Percentiles rank a stretch among this genome's conserved stretches.
phyloP scores from a whole-genome alignment of 805 yeast genomes.

The Zygotorulaspora chibaensis region DNA sequence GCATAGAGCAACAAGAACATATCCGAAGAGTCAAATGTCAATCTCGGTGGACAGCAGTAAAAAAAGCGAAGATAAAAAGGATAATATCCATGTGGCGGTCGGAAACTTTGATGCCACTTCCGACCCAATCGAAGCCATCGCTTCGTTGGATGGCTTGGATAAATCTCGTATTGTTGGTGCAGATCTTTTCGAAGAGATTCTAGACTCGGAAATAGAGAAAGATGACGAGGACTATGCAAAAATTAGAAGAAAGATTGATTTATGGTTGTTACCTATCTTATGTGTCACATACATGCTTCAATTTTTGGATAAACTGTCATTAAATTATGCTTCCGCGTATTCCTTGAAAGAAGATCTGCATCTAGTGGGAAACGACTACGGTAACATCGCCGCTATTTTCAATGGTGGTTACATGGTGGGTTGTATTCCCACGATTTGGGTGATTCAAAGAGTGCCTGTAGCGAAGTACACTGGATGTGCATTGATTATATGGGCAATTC shows the following conservation, averaged over 20 bases:
- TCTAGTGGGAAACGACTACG: constrained; percentile 38
- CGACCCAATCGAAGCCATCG: too few species aligned
- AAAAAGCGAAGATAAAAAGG: too few species aligned
- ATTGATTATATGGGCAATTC: constrained; percentile 16
- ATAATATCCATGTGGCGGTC: too few species aligned
- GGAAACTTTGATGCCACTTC: too few species aligned
- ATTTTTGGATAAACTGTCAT: constrained; percentile 19
- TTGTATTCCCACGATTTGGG: constrained; percentile 20
- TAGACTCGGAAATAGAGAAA: constrained; percentile 11
- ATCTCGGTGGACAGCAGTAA: too few species aligned
- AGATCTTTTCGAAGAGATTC: constrained; percentile 15
- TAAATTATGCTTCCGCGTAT: constrained; percentile 20
- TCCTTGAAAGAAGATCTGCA: constrained; percentile 34
- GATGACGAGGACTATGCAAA: constrained; percentile 18
- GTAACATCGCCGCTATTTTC: constrained; percentile 40
- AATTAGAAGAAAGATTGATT: constrained; percentile 23
- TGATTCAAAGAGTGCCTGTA: constrained; percentile 22
- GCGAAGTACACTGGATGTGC: constrained; percentile 27
- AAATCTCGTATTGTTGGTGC: constrained; percentile 15
- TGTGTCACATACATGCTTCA: constrained; percentile 23
- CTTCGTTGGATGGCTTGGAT: too few species aligned
- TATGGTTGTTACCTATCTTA: constrained; percentile 17
- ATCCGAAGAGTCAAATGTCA: too few species aligned
- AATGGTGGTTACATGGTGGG: constrained; percentile 40
- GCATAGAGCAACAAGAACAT: too few species aligned